Evolutionary conservation across 176 grass and related monocot species (phyloP).

Genomic region (Rhipidocladum racemiflorum): DNA sequence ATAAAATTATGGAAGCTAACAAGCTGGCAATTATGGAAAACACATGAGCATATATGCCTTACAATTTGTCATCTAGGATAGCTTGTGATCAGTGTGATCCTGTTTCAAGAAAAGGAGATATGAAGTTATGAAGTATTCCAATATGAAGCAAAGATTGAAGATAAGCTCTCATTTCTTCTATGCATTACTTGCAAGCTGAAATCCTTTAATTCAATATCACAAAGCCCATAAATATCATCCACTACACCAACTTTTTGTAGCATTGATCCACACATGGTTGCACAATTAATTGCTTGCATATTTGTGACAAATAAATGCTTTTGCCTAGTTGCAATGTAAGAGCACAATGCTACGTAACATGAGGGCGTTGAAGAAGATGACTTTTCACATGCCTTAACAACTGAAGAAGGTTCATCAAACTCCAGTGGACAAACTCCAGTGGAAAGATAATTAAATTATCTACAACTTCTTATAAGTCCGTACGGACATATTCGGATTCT

Average conservation of each 20-base stretch:
- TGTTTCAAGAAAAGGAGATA: too few species aligned
- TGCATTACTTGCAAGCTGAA: slow-evolving; percentile 89
- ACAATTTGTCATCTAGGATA: too few species aligned
- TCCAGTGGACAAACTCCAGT: slow-evolving; percentile 96
- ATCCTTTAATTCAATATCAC: slow-evolving; percentile 88
- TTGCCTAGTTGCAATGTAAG: slow-evolving; percentile 77
- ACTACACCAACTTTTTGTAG: slow-evolving; percentile 82
- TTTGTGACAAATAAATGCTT: slow-evolving; percentile 98
- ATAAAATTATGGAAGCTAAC: too few species aligned
- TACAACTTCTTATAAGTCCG: too few species aligned
- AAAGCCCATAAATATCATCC: slow-evolving; percentile 73
- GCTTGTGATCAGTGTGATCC: too few species aligned
- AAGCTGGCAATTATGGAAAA: too few species aligned
- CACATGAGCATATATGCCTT: too few species aligned
- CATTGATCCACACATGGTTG: slow-evolving; percentile 89
- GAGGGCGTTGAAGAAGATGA: slow-evolving; percentile 44
- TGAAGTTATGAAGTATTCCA: slow-evolving; percentile 49
- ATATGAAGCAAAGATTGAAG: slow-evolving; percentile 21
- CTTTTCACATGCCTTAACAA: slow-evolving; percentile 74
- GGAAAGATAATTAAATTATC: too few species aligned
- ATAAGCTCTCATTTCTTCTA: slow-evolving; percentile 21
- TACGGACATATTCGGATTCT: too few species aligned
- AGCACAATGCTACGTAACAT: slow-evolving; percentile 63
- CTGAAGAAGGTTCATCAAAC: slow-evolving; percentile 73
- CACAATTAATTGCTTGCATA: slow-evolving; percentile 96